Conservation (phyloP, 192 early-diverging fungal genomes). For the Chytriomyces sp. region DNA sequence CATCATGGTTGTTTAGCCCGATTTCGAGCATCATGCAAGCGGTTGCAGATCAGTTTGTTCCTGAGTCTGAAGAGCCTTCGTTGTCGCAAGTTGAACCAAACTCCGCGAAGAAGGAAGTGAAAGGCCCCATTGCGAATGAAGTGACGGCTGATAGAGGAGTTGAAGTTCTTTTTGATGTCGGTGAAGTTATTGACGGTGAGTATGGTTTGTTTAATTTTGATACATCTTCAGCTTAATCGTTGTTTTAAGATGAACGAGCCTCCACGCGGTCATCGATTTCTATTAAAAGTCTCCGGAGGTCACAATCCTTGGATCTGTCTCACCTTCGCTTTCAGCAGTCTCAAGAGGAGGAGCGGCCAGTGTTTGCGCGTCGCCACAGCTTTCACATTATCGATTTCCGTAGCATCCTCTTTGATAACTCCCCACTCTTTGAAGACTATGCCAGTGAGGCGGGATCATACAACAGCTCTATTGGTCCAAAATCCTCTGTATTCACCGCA, state of each 20-base stretch:
- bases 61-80: neutral
- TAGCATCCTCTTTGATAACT: neutral
- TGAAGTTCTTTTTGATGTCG: too few species aligned
- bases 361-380: neutral
- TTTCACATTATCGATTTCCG: neutral
- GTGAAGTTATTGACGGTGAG: neutral
- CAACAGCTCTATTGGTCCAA: neutral
- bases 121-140: too few species aligned
- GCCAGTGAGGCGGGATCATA: neutral
- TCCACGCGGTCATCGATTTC: too few species aligned
- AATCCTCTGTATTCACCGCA: neutral
- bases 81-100: neutral
- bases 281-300: too few species aligned
- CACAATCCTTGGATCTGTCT: too few species aligned
- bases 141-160: neutral
- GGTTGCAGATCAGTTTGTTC: neutral
- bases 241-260: too few species aligned
- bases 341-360: too few species aligned
- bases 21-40: neutral
- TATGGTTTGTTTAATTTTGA: too few species aligned
- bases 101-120: neutral
- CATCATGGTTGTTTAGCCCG: neutral
- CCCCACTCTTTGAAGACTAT: neutral
- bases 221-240: too few species aligned
- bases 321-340: too few species aligned